phyloP scores from a whole-genome alignment of 2,329 filamentous ascomycete genomes.

The Albifimbria verrucaria region DNA sequence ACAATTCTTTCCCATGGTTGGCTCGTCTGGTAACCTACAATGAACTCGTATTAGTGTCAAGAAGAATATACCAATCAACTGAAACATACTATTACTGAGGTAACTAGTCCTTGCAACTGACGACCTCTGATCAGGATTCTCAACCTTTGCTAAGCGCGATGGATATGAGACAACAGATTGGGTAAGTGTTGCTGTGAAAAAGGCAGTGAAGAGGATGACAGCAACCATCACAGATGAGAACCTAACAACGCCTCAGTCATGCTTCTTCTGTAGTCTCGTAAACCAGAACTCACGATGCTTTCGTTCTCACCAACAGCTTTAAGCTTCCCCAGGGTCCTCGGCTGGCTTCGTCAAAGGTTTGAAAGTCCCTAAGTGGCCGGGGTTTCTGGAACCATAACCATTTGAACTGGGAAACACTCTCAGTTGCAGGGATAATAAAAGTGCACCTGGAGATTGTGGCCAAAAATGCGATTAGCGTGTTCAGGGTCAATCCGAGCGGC shows the following conservation, averaged over 20 bases:
- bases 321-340: slow-evolving; percentile 14
- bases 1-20: not conserved
- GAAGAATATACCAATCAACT: too few relatives aligned
- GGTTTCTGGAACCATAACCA: slow-evolving; percentile 13
- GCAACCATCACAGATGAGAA: not conserved
- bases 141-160: not conserved
- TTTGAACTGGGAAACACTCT: slow-evolving; percentile 18
- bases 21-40: too few relatives aligned
- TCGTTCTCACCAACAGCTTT: slow-evolving; percentile 2
- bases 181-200: not conserved
- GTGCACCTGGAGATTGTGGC: slow-evolving; percentile 18
- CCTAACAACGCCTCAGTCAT: not conserved
- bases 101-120: too few relatives aligned
- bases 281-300: not conserved
- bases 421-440: slow-evolving; percentile 19
- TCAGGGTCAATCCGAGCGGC: slow-evolving; percentile 21
- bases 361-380: slow-evolving; percentile 10
- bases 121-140: not conserved
- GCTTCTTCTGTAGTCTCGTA: not conserved
- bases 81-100: too few relatives aligned
- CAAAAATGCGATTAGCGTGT: slow-evolving; percentile 23
- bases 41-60: too few relatives aligned
- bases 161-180: not conserved
- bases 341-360: slow-evolving; percentile 12
- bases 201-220: not conserved